These are phyloP conservation scores for Dysphania ambrosioides DNA, from an alignment of 148 eudicot genomes.

Conservation along the genomic window DNA sequence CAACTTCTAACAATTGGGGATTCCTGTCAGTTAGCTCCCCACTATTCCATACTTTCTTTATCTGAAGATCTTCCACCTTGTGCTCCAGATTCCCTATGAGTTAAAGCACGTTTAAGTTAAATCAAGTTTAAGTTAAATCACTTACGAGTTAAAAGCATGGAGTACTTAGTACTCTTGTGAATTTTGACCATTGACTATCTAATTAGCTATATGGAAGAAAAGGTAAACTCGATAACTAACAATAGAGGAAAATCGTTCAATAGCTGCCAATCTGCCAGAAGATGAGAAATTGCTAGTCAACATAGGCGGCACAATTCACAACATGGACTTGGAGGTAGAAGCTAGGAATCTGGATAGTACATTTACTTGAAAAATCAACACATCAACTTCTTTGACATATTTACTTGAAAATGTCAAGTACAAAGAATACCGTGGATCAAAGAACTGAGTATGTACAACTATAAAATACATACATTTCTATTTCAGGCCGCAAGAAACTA, in stretches of 20 bases:
- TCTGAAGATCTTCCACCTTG: no score
- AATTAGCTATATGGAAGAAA: neutral
- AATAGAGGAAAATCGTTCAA: neutral
- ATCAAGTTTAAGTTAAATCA: no score
- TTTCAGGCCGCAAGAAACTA: neutral
- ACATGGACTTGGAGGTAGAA: neutral
- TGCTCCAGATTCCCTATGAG: no score
- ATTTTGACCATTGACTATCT: no score
- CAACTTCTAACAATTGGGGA: no score
- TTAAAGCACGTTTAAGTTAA: no score
- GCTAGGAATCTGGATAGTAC: constrained; percentile 1
- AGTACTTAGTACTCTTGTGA: no score
- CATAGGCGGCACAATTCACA: neutral
- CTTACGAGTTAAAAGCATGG: no score
- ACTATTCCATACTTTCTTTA: no score
- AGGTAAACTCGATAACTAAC: neutral
- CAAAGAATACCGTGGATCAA: constrained; percentile 14
- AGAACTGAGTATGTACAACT: constrained; percentile 27
- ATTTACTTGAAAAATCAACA: constrained; percentile 7
- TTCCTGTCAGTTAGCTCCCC: no score
- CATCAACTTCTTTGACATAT: constrained; percentile 15
- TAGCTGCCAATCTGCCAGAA: neutral
- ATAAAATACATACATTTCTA: constrained; percentile 28
- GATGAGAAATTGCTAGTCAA: neutral
- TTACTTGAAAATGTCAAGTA: constrained; percentile 22